Percentiles rank a stretch among this genome's conserved stretches.
These are phyloP conservation scores for Thermoascus crustaceus DNA, from an alignment of 2,329 filamentous ascomycete species.

Conservation along the genomic window DNA sequence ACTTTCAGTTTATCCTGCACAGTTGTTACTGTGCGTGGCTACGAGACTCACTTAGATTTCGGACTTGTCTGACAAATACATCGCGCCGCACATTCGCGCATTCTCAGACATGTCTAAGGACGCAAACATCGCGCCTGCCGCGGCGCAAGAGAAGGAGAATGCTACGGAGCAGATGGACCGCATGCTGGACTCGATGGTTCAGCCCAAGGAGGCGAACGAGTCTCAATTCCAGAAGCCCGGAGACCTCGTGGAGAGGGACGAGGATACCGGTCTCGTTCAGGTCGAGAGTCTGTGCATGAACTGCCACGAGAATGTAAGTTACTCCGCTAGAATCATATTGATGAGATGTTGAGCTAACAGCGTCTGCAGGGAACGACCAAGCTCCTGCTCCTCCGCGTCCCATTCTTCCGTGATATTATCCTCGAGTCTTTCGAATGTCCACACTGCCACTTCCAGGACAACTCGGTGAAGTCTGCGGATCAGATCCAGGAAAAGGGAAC, in stretches of 20 bases:
- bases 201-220: conserved; percentile 11
- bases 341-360: conserved; percentile 11
- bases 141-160: conserved; percentile 4
- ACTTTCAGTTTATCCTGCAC: no score
- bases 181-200: conserved; percentile 9
- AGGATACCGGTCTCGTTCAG: conserved; percentile 37
- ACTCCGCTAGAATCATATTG: not conserved
- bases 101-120: conserved; percentile 8
- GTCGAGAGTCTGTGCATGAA: conserved; percentile 77
- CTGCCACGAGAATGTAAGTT: conserved; percentile 63
- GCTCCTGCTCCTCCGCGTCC: conserved; percentile 83
- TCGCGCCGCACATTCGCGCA: no score
- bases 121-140: conserved; percentile 3
- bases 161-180: conserved; percentile 7
- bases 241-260: conserved; percentile 30
- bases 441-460: conserved; percentile 82
- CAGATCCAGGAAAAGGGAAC: conserved; percentile 83
- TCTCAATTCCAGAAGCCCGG: conserved; percentile 32
- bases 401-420: conserved; percentile 95
- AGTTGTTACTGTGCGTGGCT: no score
- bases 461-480: conserved; percentile 87
- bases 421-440: conserved; percentile 95
- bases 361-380: conserved; percentile 65
- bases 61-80: no score
- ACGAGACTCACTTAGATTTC: no score